Evolutionary conservation across 345 rosid genomes (phyloP), one percentile per base, ranked within the genome.

Genomic region (Barbarea vulgaris): DNA sequence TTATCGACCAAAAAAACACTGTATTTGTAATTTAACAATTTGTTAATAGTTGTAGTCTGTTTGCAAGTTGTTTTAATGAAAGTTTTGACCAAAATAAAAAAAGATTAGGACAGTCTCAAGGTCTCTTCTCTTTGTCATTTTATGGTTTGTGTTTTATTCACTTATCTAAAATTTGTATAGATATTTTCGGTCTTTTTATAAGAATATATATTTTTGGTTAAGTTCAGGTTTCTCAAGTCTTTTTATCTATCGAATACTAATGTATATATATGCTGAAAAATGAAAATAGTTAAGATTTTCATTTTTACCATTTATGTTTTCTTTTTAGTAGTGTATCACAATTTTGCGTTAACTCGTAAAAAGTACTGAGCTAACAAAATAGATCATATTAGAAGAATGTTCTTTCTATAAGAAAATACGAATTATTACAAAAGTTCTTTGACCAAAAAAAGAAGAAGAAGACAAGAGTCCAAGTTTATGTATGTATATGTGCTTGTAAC

Each of bases 41-140:
- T n/a, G n/a, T n/a, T n/a, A n/a, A n/a, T n/a, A n/a, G n/a, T n/a
- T n/a, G n/a, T n/a, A n/a, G n/a, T n/a, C n/a, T n/a, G n/a, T n/a
- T n/a, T n/a, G n/a, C n/a, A n/a, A n/a, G n/a, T n/a, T n/a, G n/a
- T n/a, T n/a, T n/a, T n/a, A n/a, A n/a, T n/a, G n/a, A n/a, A n/a
- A n/a, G n/a, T n/a, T n/a, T n/a, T n/a, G n/a, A n/a, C n/a, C n/a
- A n/a, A n/a, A n/a, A n/a, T n/a, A n/a, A n/a, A n/a, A n/a, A n/a
- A n/a, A n/a, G n/a, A n/a, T n/a, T n/a, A n/a, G n/a, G n/a, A n/a
- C n/a, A n/a, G 25, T 58, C 78, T 58, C 18, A 27, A 22, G 31
- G 63, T n/a, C 14, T 46, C 17, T 73, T 53, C 70, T 65, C 39
- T 24, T 75, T 75, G 67, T 75, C 79, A 60, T 39, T n/a, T 42